phyloP scores from a whole-genome alignment of 2,329 filamentous ascomycete genomes.

The Penicillium sp. region DNA sequence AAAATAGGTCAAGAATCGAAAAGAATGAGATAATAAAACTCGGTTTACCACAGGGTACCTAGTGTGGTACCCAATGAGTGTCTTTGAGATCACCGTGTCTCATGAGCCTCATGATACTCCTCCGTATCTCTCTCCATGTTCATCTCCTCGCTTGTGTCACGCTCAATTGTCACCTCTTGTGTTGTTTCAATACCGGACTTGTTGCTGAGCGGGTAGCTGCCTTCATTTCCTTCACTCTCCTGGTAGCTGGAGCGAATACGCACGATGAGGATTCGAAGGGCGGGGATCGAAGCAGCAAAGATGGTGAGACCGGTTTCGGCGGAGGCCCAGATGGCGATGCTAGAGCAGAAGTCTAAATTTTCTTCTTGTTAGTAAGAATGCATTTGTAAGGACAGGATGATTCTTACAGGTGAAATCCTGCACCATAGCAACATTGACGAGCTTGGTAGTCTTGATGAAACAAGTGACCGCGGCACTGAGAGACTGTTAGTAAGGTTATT shows the following conservation, averaged over 20 bases:
- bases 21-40: too few species aligned
- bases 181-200: constrained; percentile 4
- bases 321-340: constrained; percentile 26
- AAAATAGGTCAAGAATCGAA: background rate
- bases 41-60: background rate
- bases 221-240: background rate
- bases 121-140: background rate
- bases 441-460: constrained; percentile 21
- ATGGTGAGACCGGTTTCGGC: constrained; percentile 31
- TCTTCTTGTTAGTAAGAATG: background rate
- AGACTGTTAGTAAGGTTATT: background rate
- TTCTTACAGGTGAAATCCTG: constrained; percentile 21
- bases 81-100: background rate
- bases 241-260: constrained; percentile 15
- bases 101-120: background rate
- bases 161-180: background rate
- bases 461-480: constrained; percentile 20
- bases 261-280: constrained; percentile 26
- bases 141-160: background rate
- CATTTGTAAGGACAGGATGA: too few species aligned
- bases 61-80: background rate
- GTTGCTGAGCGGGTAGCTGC: background rate
- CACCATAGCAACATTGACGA: constrained; percentile 22
- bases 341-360: constrained; percentile 5
- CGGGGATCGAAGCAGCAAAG: constrained; percentile 31